Conservation (phyloP, 495 filamentous ascomycete genomes). For the Hyaloscypha variabilis region DNA sequence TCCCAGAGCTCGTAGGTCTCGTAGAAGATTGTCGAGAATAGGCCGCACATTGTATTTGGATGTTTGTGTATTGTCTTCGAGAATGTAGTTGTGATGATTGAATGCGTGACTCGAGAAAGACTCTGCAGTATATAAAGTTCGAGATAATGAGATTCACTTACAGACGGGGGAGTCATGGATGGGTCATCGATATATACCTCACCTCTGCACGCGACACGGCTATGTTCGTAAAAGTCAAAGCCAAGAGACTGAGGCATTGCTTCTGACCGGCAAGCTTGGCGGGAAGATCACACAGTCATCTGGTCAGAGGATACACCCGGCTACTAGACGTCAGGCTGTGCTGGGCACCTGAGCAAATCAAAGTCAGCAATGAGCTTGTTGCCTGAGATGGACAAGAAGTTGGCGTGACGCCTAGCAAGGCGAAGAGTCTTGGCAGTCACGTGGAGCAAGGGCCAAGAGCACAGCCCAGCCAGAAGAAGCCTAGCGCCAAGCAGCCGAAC, state of each 20-base stretch:
- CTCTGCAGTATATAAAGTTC: slow-evolving; percentile 1
- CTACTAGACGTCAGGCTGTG: slow-evolving; percentile 3
- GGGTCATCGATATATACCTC: background rate
- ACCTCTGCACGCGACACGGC: background rate
- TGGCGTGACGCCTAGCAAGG: background rate
- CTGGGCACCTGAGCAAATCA: slow-evolving; percentile 5
- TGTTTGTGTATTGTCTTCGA: background rate
- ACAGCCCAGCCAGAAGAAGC: background rate
- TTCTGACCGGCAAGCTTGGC: background rate
- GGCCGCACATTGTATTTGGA: slow-evolving; percentile 19
- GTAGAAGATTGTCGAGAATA: slow-evolving; percentile 26
- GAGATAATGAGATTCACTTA: background rate
- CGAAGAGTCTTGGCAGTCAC: background rate
- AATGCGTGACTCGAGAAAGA: background rate
- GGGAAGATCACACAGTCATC: slow-evolving; percentile 7
- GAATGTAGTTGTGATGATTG: background rate
- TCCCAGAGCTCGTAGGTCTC: slow-evolving; percentile 32
- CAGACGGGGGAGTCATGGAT: background rate
- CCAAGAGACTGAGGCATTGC: slow-evolving; percentile 6
- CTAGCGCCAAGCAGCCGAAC: background rate
- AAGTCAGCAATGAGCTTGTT: background rate
- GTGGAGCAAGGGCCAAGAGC: background rate
- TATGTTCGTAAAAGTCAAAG: background rate
- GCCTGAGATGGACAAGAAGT: background rate
- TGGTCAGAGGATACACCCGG: slow-evolving; percentile 5